Conservation (phyloP, 768 basidiomycete species). For the Leccinum imitatum region DNA sequence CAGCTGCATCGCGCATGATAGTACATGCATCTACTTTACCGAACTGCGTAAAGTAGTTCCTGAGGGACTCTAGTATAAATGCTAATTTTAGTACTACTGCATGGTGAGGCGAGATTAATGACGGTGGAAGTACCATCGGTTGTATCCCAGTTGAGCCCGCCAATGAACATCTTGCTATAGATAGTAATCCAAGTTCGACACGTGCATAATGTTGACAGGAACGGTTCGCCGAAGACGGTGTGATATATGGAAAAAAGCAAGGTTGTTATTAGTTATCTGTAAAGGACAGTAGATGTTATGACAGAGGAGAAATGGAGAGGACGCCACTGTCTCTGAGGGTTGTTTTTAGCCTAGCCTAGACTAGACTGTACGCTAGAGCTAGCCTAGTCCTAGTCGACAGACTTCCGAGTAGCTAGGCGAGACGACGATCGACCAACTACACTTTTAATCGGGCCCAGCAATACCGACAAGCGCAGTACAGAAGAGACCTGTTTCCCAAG, state of each 20-base stretch:
- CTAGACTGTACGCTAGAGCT: slow-evolving; percentile 78
- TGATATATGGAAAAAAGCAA: slow-evolving; percentile 40
- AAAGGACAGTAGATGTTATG: slow-evolving; percentile 63
- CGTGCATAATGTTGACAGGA: slow-evolving; percentile 26
- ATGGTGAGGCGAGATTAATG: slow-evolving; percentile 36
- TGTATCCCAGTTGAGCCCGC: slow-evolving; percentile 99
- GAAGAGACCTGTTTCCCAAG: slow-evolving; percentile 5
- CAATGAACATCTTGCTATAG: slow-evolving; percentile 99
- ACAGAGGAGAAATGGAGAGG: slow-evolving; percentile 54
- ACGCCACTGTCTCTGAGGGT: slow-evolving; percentile 71
- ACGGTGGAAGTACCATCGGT: slow-evolving; percentile 81
- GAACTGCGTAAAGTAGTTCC: slow-evolving; percentile 92
- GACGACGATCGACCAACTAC: slow-evolving; percentile 46
- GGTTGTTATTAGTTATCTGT: slow-evolving; percentile 78
- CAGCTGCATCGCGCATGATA: slow-evolving; percentile 96
- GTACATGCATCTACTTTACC: slow-evolving; percentile 97
- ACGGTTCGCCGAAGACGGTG: slow-evolving; percentile 26
- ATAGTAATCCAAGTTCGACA: slow-evolving; percentile 28
- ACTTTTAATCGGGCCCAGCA: slow-evolving; percentile 31
- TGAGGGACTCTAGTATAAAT: slow-evolving; percentile 59
- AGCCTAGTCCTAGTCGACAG: slow-evolving; percentile 69
- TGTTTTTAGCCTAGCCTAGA: slow-evolving; percentile 77
- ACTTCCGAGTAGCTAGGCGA: slow-evolving; percentile 46
- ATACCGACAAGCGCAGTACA: slow-evolving; percentile 22
- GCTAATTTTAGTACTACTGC: slow-evolving; percentile 45